Conservation (phyloP, 2,329 filamentous ascomycete species). For the Elsinoe arachidis region DNA sequence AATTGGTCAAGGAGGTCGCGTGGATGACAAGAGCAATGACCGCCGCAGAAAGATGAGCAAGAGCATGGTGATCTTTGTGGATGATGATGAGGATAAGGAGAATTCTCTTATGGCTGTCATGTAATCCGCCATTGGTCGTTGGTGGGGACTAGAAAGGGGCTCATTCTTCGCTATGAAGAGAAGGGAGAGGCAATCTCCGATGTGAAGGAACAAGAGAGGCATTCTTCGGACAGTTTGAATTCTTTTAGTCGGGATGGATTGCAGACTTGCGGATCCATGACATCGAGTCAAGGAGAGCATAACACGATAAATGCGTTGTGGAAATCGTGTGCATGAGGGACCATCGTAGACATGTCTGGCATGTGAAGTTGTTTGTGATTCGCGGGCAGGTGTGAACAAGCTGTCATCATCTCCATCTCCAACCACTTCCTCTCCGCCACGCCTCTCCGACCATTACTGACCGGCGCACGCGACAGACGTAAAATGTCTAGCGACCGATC, state of each 20-base stretch:
- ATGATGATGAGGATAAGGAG: not conserved
- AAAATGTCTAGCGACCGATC: constrained; percentile 4
- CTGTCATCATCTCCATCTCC: constrained; percentile 15
- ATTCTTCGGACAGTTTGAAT: too few relatives aligned
- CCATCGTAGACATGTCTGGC: not conserved
- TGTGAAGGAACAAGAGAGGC: too few relatives aligned
- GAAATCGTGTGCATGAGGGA: not conserved
- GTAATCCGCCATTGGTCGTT: not conserved
- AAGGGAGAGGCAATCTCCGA: too few relatives aligned
- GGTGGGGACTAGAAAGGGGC: not conserved
- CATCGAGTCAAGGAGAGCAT: too few relatives aligned
- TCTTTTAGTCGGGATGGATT: too few relatives aligned
- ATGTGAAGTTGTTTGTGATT: constrained; percentile 5
- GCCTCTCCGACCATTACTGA: not conserved
- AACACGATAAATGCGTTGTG: too few relatives aligned
- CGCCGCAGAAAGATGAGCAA: not conserved
- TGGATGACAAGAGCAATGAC: not conserved
- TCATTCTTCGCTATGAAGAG: too few relatives aligned
- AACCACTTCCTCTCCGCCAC: not conserved
- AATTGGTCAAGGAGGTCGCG: not conserved
- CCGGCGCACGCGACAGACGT: not conserved
- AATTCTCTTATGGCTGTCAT: not conserved
- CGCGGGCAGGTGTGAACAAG: constrained; percentile 10
- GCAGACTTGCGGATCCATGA: too few relatives aligned
- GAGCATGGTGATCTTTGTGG: not conserved